Evolutionary conservation across 2,329 filamentous ascomycete genomes (phyloP).

Genomic region (Tolypocladium amazonense): DNA sequence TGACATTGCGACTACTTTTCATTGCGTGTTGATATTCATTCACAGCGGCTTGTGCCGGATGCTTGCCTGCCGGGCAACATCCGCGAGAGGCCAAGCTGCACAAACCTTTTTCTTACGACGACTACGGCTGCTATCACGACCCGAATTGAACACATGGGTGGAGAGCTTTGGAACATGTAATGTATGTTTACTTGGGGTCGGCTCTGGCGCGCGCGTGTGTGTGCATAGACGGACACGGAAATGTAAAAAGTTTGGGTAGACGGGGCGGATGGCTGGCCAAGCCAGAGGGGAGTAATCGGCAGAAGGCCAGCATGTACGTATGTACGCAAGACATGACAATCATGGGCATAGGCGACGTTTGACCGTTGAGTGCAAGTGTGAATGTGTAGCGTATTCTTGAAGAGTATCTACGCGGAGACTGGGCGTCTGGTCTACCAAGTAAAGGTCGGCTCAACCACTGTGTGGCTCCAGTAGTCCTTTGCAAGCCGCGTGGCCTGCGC

Average conservation of each 20-base stretch:
- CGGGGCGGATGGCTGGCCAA: neutral
- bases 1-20: neutral
- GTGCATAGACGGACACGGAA: conserved; percentile 1
- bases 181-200: neutral
- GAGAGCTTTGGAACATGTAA: neutral
- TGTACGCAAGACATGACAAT: neutral
- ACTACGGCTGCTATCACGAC: conserved; percentile 7
- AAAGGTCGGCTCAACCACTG: no score
- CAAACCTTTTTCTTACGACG: conserved; percentile 6
- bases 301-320: neutral
- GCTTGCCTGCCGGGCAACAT: neutral
- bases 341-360: neutral
- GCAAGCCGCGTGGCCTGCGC: no score
- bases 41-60: neutral
- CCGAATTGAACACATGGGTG: neutral
- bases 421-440: neutral
- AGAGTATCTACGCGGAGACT: neutral
- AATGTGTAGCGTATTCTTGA: neutral
- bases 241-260: conserved; percentile 1
- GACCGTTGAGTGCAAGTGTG: neutral
- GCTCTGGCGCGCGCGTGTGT: neutral
- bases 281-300: neutral
- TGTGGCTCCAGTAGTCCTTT: neutral
- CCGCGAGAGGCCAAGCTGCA: neutral
- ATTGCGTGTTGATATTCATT: neutral